Evolutionary conservation across 495 filamentous ascomycete species (phyloP), one percentile per base, ranked within the genome.

Genomic region (Lasiosphaeris hirsuta): DNA sequence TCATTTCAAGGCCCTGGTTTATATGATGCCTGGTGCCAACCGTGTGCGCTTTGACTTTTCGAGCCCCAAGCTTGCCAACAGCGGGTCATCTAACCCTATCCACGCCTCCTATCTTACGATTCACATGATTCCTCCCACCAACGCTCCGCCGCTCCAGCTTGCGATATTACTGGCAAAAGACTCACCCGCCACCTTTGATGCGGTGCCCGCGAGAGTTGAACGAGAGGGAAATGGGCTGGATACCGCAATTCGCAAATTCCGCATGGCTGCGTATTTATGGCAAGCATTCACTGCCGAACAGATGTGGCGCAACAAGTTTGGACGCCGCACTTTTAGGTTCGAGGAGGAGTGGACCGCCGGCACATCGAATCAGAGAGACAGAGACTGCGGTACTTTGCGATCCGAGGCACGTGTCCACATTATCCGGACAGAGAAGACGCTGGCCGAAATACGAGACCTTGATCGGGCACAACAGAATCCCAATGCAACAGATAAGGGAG

Each of bases 281-380:
- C 92, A 96, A 69, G 90, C 91, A 7, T 96, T 94, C 65, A 97
- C 92, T 0, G 90, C 88, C 10, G 91, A 96, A 66, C 91, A 97
- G 67, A 96, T 96, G 92, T 87, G 82, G 69, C 88, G 90, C 56
- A 87, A 93, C 69, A 86, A 84, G 44, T 81, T 96, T 51, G 90
- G 90, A 3, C 81, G 92, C 23, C 82, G 92, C 18, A 88, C 84
- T 44, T 96, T 96, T 67, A 79, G 92, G 41, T 90, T 93, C 60
- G 92, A 97, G 53, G 92, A 97, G 69, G 90, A 93, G 62, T 97
- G 92, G 92, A 88, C 90, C 54, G 82, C 83, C 0, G 90, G 90
- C 13, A 87, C 86, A 11, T 76, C 89, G 46, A 90, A 85, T 40
- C 79, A 80, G 58, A 82, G 87, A 35, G 92, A 96, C 71, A 72